These are phyloP conservation scores for Penicillium sp. DNA, from an alignment of 2,329 filamentous ascomycete genomes.

Conservation along the genomic window DNA sequence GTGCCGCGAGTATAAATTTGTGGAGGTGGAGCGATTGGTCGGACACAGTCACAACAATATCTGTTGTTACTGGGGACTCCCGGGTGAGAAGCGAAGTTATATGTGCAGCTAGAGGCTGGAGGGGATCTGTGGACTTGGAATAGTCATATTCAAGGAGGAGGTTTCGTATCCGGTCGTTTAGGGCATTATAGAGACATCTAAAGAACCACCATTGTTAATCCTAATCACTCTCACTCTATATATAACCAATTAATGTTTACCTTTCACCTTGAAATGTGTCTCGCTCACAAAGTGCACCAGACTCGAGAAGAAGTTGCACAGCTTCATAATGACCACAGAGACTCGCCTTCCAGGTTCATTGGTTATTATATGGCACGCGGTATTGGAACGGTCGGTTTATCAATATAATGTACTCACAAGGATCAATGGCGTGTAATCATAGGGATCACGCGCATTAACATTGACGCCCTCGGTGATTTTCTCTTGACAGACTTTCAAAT, in stretches of 20 bases:
- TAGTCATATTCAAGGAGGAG: constrained; percentile 91
- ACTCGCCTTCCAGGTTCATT: constrained; percentile 67
- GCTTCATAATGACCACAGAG: constrained; percentile 94
- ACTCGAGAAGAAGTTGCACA: constrained; percentile 80
- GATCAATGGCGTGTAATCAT: constrained; percentile 93
- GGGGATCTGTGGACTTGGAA: constrained; percentile 85
- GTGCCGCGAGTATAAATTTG: constrained; percentile 82
- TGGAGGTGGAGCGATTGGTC: constrained; percentile 72
- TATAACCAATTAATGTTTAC: constrained; percentile 23
- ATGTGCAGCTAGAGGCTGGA: constrained; percentile 87
- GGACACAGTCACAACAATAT: constrained; percentile 72
- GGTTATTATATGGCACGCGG: constrained; percentile 10
- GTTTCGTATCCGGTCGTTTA: constrained; percentile 91
- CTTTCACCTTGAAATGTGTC: constrained; percentile 94
- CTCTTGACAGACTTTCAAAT: constrained; percentile 83
- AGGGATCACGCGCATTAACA: constrained; percentile 87
- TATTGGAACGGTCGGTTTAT: neutral
- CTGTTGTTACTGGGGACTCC: constrained; percentile 69
- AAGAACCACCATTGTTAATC: constrained; percentile 7
- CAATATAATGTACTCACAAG: constrained; percentile 60
- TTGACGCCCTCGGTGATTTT: constrained; percentile 83
- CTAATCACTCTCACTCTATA: neutral
- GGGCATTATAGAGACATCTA: constrained; percentile 86
- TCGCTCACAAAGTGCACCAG: constrained; percentile 84
- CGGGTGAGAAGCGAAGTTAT: constrained; percentile 73